Percentiles rank a stretch among this genome's conserved stretches.
phyloP scores from a whole-genome alignment of 257 asterid genomes.

The Ajuga chamaepitys region DNA sequence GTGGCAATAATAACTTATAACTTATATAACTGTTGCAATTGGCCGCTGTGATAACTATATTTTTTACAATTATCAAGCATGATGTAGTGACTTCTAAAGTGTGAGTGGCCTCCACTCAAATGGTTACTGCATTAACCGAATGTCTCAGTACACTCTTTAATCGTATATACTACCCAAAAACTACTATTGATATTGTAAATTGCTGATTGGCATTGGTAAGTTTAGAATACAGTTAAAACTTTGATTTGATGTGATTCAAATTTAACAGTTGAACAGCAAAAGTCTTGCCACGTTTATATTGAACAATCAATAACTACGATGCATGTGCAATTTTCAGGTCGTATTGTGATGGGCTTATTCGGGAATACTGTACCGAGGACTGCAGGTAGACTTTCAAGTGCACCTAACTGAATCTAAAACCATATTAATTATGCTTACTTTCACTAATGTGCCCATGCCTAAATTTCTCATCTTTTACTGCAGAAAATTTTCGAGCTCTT shows the following conservation, averaged over 20 bases:
- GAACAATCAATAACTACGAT: background rate
- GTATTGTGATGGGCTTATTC: constrained; percentile 73
- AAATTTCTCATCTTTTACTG: constrained; percentile 21
- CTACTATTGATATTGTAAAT: no score
- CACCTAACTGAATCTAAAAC: background rate
- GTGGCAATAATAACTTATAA: background rate
- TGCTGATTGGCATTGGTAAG: background rate
- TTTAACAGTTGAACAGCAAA: background rate
- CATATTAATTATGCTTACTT: background rate
- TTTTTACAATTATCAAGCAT: background rate
- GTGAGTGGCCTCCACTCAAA: no score
- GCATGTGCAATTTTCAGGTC: constrained; percentile 46
- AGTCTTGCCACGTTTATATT: background rate
- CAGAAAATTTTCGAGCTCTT: constrained; percentile 96
- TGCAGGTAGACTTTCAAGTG: constrained; percentile 43
- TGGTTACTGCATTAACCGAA: no score
- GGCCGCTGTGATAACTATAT: background rate
- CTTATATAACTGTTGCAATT: background rate
- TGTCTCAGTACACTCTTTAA: background rate
- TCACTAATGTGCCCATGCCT: constrained; percentile 8
- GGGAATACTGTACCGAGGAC: constrained; percentile 81
- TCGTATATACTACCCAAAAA: no score
- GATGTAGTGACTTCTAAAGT: background rate
- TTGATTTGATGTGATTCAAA: background rate
- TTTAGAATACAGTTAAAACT: background rate